A percentile compares a stretch with the other conserved stretches of the same genome.
These are phyloP conservation scores for Acacia pycnantha DNA, from an alignment of 331 rosid species.

Conservation along the genomic window DNA sequence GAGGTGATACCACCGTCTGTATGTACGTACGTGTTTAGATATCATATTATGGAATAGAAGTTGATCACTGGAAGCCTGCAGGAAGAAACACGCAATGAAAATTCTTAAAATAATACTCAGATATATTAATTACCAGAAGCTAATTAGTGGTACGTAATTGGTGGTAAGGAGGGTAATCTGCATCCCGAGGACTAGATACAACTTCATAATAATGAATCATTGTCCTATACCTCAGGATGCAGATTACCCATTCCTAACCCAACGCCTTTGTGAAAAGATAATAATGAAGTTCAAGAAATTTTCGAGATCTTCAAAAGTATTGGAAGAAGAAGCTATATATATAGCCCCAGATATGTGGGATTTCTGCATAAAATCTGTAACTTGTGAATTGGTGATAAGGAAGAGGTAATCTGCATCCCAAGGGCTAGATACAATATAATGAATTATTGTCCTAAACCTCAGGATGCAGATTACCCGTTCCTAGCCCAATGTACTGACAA, in stretches of 20 bases:
- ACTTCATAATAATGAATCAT: neutral
- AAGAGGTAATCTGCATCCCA: conserved; percentile 65
- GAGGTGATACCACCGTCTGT: no score
- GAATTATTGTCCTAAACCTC: conserved; percentile 55
- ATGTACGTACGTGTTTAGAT: no score
- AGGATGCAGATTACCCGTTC: conserved; percentile 89
- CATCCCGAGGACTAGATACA: conserved; percentile 62
- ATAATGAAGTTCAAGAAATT: neutral
- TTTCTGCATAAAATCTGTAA: neutral
- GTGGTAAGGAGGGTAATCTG: conserved; percentile 64
- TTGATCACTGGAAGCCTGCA: neutral
- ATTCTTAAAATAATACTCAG: neutral
- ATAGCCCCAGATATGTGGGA: neutral
- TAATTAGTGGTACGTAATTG: conserved; percentile 4
- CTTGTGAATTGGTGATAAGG: conserved; percentile 40
- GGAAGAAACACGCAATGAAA: neutral
- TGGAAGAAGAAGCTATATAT: neutral
- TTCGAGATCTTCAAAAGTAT: neutral
- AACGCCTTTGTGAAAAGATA: conserved; percentile 2
- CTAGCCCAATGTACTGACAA: conserved; percentile 41
- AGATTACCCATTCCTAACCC: conserved; percentile 76
- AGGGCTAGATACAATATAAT: conserved; percentile 47
- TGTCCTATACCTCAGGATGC: conserved; percentile 83
- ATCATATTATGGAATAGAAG: neutral
- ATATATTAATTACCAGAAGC: no score